phyloP scores from a whole-genome alignment of 2,329 filamentous ascomycete genomes.

The Fusarium nematophilum region DNA sequence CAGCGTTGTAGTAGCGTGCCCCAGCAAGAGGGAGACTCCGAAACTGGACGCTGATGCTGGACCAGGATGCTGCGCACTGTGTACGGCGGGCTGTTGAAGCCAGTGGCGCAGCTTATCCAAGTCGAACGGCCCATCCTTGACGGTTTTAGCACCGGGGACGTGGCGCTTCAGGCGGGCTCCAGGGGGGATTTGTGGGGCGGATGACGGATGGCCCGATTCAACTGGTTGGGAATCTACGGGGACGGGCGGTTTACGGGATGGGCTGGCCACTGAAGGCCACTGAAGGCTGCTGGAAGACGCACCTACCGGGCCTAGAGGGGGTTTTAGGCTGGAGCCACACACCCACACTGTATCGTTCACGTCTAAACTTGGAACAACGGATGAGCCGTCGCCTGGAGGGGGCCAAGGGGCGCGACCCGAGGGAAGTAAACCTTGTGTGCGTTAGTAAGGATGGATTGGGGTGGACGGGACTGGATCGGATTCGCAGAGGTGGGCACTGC shows the following conservation, averaged over 20 bases:
- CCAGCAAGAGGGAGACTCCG: slow-evolving; percentile 38
- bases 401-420: slow-evolving; percentile 36
- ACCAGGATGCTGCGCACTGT: slow-evolving; percentile 27
- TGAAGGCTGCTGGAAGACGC: background rate
- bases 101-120: slow-evolving; percentile 26
- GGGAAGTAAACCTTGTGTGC: slow-evolving; percentile 30
- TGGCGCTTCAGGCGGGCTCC: slow-evolving; percentile 31
- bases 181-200: slow-evolving; percentile 25
- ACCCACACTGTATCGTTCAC: slow-evolving; percentile 27
- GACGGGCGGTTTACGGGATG: background rate
- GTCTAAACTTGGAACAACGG: slow-evolving; percentile 39
- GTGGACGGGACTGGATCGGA: slow-evolving; percentile 26
- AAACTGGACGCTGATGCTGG: slow-evolving; percentile 30
- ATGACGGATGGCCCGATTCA: slow-evolving; percentile 24
- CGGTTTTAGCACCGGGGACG: slow-evolving; percentile 34
- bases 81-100: slow-evolving; percentile 15
- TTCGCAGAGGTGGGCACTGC: slow-evolving; percentile 8
- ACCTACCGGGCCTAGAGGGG: background rate
- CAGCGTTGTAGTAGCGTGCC: slow-evolving; percentile 32
- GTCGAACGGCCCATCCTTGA: slow-evolving; percentile 40
- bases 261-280: background rate
- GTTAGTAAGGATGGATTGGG: slow-evolving; percentile 26
- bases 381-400: slow-evolving; percentile 36
- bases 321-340: slow-evolving; percentile 3
- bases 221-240: slow-evolving; percentile 12